These are phyloP conservation scores for Starmerella stigmatis DNA, from an alignment of 805 yeast genomes.

Conservation along the genomic window DNA sequence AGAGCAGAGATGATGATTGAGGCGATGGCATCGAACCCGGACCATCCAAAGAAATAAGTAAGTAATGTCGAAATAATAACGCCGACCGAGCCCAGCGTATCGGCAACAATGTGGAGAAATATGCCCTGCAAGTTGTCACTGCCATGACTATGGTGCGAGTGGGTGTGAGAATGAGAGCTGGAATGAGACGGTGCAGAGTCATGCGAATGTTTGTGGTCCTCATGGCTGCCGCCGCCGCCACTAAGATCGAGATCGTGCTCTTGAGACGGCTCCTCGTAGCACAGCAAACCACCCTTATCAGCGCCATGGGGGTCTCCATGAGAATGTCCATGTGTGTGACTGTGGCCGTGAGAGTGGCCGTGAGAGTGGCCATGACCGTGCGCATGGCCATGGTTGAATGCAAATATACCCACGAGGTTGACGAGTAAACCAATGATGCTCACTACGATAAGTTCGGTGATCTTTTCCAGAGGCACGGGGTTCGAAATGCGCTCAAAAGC, in stretches of 20 bases:
- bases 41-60: slow-evolving; percentile 58
- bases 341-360: slow-evolving; percentile 24
- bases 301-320: slow-evolving; percentile 9
- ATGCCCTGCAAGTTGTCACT: slow-evolving; percentile 85
- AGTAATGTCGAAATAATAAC: slow-evolving; percentile 84
- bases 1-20: slow-evolving; percentile 76
- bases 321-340: slow-evolving; percentile 22
- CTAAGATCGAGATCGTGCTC: too few relatives aligned
- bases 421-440: slow-evolving; percentile 77
- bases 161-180: slow-evolving; percentile 19
- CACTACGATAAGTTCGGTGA: slow-evolving; percentile 76
- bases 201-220: neutral
- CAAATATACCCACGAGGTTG: slow-evolving; percentile 84
- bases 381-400: slow-evolving; percentile 61
- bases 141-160: slow-evolving; percentile 16
- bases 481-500: slow-evolving; percentile 69
- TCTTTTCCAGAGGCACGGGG: slow-evolving; percentile 68
- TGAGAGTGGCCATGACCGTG: slow-evolving; percentile 28
- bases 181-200: neutral
- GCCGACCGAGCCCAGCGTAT: slow-evolving; percentile 92
- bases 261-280: too few relatives aligned
- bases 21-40: slow-evolving; percentile 85
- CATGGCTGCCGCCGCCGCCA: too few relatives aligned
- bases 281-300: too few relatives aligned
- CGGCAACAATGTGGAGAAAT: slow-evolving; percentile 87